Evolutionary conservation across 2,329 filamentous ascomycete genomes (phyloP).

Genomic region (Fusarium sp.): DNA sequence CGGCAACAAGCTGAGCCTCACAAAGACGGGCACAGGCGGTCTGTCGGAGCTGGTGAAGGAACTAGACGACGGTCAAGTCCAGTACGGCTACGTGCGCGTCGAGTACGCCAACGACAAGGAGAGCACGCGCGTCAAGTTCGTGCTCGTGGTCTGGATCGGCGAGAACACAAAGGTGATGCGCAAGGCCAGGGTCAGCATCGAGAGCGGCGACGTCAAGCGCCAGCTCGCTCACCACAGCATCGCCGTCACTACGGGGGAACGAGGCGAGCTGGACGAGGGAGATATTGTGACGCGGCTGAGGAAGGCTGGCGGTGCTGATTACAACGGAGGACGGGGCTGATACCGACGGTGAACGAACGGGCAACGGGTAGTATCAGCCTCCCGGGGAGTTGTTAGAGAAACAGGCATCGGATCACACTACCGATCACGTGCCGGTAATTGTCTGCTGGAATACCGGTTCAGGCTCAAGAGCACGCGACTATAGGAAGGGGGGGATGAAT

Average conservation of each 20-base stretch:
- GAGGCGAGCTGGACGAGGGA: slow-evolving; percentile 69
- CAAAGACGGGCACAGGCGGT: slow-evolving; percentile 69
- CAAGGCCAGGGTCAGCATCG: slow-evolving; percentile 75
- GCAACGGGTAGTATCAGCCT: neutral
- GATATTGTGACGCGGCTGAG: slow-evolving; percentile 71
- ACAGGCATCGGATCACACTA: neutral
- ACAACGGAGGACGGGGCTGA: slow-evolving; percentile 73
- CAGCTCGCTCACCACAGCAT: slow-evolving; percentile 74
- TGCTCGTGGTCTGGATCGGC: slow-evolving; percentile 76
- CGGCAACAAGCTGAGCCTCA: slow-evolving; percentile 68
- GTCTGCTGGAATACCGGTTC: neutral
- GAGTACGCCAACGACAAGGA: slow-evolving; percentile 80
- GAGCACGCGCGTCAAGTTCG: slow-evolving; percentile 76
- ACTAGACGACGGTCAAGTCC: slow-evolving; percentile 70
- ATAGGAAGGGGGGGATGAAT: neutral
- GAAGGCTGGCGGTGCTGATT: slow-evolving; percentile 77
- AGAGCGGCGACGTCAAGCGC: slow-evolving; percentile 73
- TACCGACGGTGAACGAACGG: neutral
- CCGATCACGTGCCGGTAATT: slow-evolving; percentile 1
- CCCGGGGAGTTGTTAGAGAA: neutral
- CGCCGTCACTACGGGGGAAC: slow-evolving; percentile 71
- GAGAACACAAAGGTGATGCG: slow-evolving; percentile 74
- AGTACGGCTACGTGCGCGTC: slow-evolving; percentile 74
- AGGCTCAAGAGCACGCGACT: neutral
- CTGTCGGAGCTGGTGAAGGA: slow-evolving; percentile 66